Percentiles rank a stretch among this genome's conserved stretches.
phyloP scores from a whole-genome alignment of 2,329 filamentous ascomycete species.

The Cryphonectria naterciae region DNA sequence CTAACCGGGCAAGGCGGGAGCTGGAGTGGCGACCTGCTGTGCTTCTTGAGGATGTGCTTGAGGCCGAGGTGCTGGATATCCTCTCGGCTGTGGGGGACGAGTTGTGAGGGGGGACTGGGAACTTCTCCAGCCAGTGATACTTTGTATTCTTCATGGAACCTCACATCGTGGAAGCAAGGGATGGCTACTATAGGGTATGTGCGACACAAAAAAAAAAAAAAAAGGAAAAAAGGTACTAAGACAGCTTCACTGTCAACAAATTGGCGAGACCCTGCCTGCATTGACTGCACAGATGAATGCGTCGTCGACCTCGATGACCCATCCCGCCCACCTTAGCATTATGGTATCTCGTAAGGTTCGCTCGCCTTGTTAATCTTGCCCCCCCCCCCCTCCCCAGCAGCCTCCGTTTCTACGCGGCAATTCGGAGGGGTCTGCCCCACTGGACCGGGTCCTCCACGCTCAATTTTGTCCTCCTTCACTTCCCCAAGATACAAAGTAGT shows the following conservation, averaged over 20 bases:
- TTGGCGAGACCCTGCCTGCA: no score
- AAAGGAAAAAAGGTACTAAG: not conserved
- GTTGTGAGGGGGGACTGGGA: not conserved
- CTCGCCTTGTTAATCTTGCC: no score
- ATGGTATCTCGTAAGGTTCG: not conserved
- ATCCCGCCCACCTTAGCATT: not conserved
- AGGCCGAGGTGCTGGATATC: conserved; percentile 11
- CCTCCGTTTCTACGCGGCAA: not conserved
- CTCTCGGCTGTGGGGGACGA: conserved; percentile 1
- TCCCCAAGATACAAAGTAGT: not conserved
- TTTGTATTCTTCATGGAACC: no score
- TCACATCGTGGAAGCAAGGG: no score
- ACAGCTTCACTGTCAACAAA: no score
- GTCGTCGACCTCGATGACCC: not conserved
- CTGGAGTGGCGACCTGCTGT: not conserved
- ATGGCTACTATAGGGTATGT: no score
- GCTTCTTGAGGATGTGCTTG: conserved; percentile 1
- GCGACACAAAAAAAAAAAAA: no score
- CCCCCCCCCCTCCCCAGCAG: no score
- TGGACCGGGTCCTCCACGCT: not conserved
- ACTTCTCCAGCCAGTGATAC: no score
- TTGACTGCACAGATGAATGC: not conserved
- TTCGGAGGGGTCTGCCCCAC: not conserved
- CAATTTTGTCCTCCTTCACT: not conserved
- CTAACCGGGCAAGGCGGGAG: conserved; percentile 7